These are phyloP conservation scores for Symbiodinium natans DNA, from an alignment of 73 alveolate genomes.

Conservation along the genomic window DNA sequence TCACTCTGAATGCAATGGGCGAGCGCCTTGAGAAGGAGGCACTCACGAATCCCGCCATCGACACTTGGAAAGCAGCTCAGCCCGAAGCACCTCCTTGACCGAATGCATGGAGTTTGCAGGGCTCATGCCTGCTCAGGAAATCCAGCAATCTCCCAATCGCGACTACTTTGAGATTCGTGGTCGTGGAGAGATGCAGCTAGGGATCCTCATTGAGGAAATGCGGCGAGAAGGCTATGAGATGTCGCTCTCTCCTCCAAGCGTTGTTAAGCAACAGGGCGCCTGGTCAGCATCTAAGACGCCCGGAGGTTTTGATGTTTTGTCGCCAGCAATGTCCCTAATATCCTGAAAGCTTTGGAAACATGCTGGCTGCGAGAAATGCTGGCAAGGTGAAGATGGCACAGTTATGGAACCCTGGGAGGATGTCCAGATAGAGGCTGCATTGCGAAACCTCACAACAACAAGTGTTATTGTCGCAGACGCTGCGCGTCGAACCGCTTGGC, in stretches of 20 bases:
- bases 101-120: background rate
- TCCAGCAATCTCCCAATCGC: slow-evolving; percentile 65
- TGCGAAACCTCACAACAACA: background rate
- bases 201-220: slow-evolving; percentile 95
- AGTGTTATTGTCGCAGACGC: too few relatives aligned
- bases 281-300: background rate
- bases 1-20: slow-evolving; percentile 66
- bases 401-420: slow-evolving; percentile 94
- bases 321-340: too few relatives aligned
- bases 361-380: too few relatives aligned
- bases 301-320: background rate
- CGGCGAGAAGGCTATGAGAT: slow-evolving; percentile 97
- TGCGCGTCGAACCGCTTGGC: too few relatives aligned
- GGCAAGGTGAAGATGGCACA: slow-evolving; percentile 45
- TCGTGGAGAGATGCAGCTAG: slow-evolving; percentile 93
- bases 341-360: too few relatives aligned
- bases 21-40: slow-evolving; percentile 92
- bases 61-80: background rate
- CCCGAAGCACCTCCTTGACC: too few relatives aligned
- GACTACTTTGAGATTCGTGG: slow-evolving; percentile 93
- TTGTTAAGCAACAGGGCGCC: slow-evolving; percentile 72
- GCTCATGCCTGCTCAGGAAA: background rate
- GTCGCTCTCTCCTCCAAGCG: slow-evolving; percentile 96
- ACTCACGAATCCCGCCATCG: slow-evolving; percentile 88
- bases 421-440: slow-evolving; percentile 73